Evolutionary conservation across 2,329 filamentous ascomycete species (phyloP).

Genomic region (Aspergillus piperis): DNA sequence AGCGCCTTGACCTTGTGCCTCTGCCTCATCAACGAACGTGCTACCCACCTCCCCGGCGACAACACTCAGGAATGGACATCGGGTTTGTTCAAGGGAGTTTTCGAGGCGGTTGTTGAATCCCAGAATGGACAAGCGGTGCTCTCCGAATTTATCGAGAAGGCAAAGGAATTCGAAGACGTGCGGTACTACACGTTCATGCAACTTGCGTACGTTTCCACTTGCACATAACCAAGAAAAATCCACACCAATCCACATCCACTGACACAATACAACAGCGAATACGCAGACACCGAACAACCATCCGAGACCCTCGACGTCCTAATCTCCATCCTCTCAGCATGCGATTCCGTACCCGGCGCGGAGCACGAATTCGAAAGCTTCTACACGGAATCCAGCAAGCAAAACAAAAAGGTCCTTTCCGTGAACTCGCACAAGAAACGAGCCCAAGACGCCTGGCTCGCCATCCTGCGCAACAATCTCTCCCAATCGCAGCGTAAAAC

Average conservation of each 20-base stretch:
- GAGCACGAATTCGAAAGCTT: slow-evolving; percentile 41
- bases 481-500: slow-evolving; percentile 75
- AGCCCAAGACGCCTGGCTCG: slow-evolving; percentile 84
- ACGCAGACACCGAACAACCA: slow-evolving; percentile 31
- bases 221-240: background rate
- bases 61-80: slow-evolving; percentile 70
- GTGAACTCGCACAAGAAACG: slow-evolving; percentile 72
- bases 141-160: slow-evolving; percentile 72
- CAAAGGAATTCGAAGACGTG: slow-evolving; percentile 80
- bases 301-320: slow-evolving; percentile 37
- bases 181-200: slow-evolving; percentile 78
- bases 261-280: slow-evolving; percentile 30
- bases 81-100: slow-evolving; percentile 64
- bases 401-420: slow-evolving; percentile 68
- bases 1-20: slow-evolving; percentile 78
- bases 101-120: slow-evolving; percentile 63
- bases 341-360: slow-evolving; percentile 67
- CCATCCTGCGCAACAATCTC: slow-evolving; percentile 66
- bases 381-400: slow-evolving; percentile 56
- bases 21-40: slow-evolving; percentile 80
- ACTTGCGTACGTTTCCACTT: slow-evolving; percentile 60
- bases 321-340: slow-evolving; percentile 44
- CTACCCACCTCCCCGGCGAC: slow-evolving; percentile 60
- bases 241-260: background rate
- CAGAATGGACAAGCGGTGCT: slow-evolving; percentile 61